Percentiles rank a stretch among this genome's conserved stretches.
Conservation (phyloP, 306 rosid genomes). For the Pyrus bretschneideri region DNA sequence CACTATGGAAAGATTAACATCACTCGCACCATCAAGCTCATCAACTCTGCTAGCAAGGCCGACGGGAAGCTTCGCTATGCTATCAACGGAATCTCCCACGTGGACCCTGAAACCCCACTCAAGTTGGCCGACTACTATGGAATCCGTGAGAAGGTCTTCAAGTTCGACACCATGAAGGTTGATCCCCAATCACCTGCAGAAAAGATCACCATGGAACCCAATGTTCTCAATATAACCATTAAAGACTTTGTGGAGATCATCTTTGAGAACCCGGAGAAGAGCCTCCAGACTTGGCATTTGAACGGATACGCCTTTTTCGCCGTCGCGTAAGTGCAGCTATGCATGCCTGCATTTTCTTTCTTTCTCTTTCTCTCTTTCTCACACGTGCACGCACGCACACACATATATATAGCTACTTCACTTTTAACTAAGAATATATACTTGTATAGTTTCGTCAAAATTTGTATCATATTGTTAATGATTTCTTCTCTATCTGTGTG, state of each 20-base stretch:
- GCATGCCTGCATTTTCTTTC: neutral
- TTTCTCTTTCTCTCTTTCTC: neutral
- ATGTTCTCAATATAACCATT: slow-evolving; percentile 30
- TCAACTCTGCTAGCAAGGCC: slow-evolving; percentile 34
- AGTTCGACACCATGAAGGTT: slow-evolving; percentile 34
- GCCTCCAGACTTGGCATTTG: slow-evolving; percentile 60
- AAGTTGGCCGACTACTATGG: slow-evolving; percentile 74
- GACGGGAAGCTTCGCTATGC: slow-evolving; percentile 65
- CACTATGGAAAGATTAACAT: slow-evolving; percentile 71
- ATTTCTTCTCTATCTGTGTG: neutral
- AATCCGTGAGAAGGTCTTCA: slow-evolving; percentile 35
- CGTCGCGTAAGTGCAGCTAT: slow-evolving; percentile 47
- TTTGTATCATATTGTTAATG: neutral
- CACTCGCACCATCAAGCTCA: slow-evolving; percentile 55
- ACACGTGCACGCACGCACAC: neutral
- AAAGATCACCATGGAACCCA: slow-evolving; percentile 13
- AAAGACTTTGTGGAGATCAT: slow-evolving; percentile 59
- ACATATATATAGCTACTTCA: neutral
- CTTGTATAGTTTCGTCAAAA: too few species aligned
- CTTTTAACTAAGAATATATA: neutral
- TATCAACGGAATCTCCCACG: slow-evolving; percentile 61
- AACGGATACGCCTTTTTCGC: slow-evolving; percentile 61
- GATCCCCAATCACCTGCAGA: neutral
- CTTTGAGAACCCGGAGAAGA: slow-evolving; percentile 77
- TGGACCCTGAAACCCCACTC: slow-evolving; percentile 48